Conservation (phyloP, 176 grass and related monocot species). For the Dendrocalamus sinicus region DNA sequence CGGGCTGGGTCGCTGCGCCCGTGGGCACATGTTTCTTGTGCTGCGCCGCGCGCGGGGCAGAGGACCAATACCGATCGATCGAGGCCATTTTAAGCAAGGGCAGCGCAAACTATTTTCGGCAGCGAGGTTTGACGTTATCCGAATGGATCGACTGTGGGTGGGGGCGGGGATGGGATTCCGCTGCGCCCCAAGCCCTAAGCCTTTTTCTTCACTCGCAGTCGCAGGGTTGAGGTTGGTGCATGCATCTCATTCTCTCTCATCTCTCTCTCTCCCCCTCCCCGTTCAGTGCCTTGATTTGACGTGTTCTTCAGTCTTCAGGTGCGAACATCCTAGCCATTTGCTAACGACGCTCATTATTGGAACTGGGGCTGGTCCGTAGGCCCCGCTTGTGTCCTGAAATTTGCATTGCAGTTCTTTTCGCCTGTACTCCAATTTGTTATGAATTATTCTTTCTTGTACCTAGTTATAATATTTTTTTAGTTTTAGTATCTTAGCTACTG, state of each 20-base stretch:
- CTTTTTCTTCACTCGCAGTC: neutral
- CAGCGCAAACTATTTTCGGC: constrained; percentile 37
- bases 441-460: too few species aligned
- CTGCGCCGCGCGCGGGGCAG: neutral
- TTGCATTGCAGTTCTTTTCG: too few species aligned
- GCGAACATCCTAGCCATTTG: neutral
- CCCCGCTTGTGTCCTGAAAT: too few species aligned
- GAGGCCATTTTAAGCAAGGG: constrained; percentile 35
- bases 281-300: neutral
- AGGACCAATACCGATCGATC: neutral
- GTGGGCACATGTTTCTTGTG: neutral
- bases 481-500: too few species aligned
- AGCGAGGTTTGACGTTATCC: constrained; percentile 20
- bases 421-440: too few species aligned
- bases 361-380: too few species aligned
- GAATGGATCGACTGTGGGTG: neutral
- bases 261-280: neutral
- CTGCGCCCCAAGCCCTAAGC: neutral
- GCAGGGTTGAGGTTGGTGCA: neutral
- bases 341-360: too few species aligned
- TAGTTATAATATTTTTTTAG: too few species aligned
- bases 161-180: neutral
- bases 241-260: neutral
- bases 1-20: neutral
- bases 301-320: neutral